A percentile compares a stretch with the other conserved stretches of the same genome.
Evolutionary conservation across 129 eudicot species (phyloP).

Genomic region (Pittosporum tobira): DNA sequence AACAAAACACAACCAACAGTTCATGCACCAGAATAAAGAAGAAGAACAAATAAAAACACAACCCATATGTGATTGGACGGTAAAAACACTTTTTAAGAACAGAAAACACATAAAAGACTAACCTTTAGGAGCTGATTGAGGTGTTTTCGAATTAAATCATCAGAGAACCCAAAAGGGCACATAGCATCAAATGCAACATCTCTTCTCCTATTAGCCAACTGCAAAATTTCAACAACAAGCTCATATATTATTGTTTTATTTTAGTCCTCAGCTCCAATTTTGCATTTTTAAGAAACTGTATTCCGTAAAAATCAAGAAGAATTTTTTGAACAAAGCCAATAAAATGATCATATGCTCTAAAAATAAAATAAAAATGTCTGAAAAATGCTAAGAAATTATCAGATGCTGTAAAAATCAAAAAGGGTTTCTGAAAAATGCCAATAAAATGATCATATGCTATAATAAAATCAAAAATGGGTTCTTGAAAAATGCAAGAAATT

Average conservation of each 20-base stretch:
- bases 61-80: background rate
- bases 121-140: background rate
- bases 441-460: too few species aligned
- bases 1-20: too few species aligned
- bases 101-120: background rate
- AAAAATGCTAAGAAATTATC: background rate
- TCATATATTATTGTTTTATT: background rate
- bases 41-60: background rate
- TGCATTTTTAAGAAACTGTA: too few species aligned
- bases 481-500: too few species aligned
- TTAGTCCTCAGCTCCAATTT: too few species aligned
- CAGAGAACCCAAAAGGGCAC: background rate
- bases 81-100: background rate
- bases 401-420: too few species aligned
- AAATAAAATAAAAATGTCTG: background rate
- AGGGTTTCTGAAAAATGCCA: too few species aligned
- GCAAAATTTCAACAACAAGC: background rate
- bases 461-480: too few species aligned
- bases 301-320: too few species aligned
- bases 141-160: background rate
- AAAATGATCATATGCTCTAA: too few species aligned
- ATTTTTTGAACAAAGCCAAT: too few species aligned
- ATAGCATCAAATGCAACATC: conserved; percentile 7
- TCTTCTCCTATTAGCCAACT: background rate
- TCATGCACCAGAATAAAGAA: background rate